Percentiles rank a stretch among this genome's conserved stretches.
phyloP scores from a whole-genome alignment of 768 basidiomycete species.

The Boletus rubroflammeus region DNA sequence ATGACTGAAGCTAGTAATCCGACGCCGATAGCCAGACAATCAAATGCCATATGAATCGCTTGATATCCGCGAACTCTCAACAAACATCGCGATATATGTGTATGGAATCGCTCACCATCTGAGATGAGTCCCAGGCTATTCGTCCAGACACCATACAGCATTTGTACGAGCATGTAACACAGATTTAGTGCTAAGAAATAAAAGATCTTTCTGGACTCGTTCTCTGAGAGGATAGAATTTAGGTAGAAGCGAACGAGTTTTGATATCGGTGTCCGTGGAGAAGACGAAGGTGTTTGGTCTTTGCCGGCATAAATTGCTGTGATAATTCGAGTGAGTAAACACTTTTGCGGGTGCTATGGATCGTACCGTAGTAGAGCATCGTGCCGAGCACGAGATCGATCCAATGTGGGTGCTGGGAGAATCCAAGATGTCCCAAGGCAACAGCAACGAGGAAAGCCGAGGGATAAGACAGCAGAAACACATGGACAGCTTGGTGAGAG shows the following conservation, averaged over 20 bases:
- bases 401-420: slow-evolving; percentile 57
- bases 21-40: slow-evolving; percentile 95
- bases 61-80: slow-evolving; percentile 3
- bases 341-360: not conserved
- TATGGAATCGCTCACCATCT: slow-evolving; percentile 62
- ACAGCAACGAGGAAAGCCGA: slow-evolving; percentile 45
- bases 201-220: slow-evolving; percentile 92
- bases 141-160: slow-evolving; percentile 97
- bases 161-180: slow-evolving; percentile 95
- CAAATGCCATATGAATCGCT: slow-evolving; percentile 99
- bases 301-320: slow-evolving; percentile 53
- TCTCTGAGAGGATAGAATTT: slow-evolving; percentile 86
- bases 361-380: slow-evolving; percentile 64
- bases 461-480: slow-evolving; percentile 59
- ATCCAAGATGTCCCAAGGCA: slow-evolving; percentile 58
- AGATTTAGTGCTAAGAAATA: slow-evolving; percentile 95
- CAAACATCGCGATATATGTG: not conserved
- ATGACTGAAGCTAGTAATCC: slow-evolving; percentile 96
- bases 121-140: slow-evolving; percentile 96
- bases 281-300: slow-evolving; percentile 39
- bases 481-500: slow-evolving; percentile 49
- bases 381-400: slow-evolving; percentile 56
- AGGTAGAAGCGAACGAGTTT: slow-evolving; percentile 66
- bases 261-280: slow-evolving; percentile 51
- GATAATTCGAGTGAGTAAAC: slow-evolving; percentile 6